Conservation (phyloP, 306 rosid species). For the Malus orientalis region DNA sequence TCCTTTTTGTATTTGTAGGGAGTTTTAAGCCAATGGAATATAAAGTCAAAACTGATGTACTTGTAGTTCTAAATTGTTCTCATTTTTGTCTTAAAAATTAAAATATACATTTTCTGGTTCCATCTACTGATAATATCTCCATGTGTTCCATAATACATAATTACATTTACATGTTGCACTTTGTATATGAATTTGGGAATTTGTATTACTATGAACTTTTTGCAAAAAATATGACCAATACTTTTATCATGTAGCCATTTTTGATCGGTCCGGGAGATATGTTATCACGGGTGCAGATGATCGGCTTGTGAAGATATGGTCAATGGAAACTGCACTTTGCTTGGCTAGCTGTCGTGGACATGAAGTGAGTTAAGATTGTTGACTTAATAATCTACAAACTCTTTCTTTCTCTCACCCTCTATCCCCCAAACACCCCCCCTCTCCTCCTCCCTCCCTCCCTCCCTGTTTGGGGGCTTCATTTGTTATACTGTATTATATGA, state of each 20-base stretch:
- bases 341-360: constrained; percentile 93
- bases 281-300: constrained; percentile 91
- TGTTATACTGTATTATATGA: neutral
- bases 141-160: neutral
- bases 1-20: neutral
- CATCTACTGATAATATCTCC: neutral
- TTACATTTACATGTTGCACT: neutral
- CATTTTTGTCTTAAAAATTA: neutral
- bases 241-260: constrained; percentile 67
- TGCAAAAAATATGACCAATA: neutral
- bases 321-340: constrained; percentile 91
- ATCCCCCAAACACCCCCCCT: neutral
- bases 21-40: neutral
- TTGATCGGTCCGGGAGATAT: constrained; percentile 83
- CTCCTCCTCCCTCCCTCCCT: neutral
- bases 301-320: constrained; percentile 94
- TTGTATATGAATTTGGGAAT: neutral
- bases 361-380: constrained; percentile 52
- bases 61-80: neutral
- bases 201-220: neutral
- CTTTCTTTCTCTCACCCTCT: constrained; percentile 4
- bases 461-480: neutral
- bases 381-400: constrained; percentile 11
- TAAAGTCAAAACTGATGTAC: neutral
- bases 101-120: neutral